These are phyloP conservation scores for Pleurotus tuber-regium DNA, from an alignment of 768 basidiomycete species.

Conservation along the genomic window DNA sequence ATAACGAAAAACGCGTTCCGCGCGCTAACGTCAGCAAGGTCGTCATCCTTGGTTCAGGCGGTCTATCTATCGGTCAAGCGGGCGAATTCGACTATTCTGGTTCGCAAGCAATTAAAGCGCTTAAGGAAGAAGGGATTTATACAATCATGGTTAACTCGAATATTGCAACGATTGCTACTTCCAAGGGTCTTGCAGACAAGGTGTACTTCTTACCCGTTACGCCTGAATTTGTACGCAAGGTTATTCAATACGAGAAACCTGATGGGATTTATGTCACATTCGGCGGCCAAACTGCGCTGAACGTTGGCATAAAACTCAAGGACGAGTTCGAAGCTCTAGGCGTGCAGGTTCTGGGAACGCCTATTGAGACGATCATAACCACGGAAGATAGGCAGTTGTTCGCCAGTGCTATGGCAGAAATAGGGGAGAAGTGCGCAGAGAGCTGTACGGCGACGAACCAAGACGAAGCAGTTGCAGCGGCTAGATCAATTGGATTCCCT, in stretches of 20 bases:
- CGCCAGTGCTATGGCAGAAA: conserved; percentile 90
- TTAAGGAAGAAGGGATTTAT: conserved; percentile 99
- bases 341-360: conserved; percentile 92
- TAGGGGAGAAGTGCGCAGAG: conserved; percentile 94
- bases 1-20: conserved; percentile 73
- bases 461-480: conserved; percentile 84
- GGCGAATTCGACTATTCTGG: conserved; percentile 99
- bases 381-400: conserved; percentile 97
- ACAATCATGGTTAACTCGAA: conserved; percentile 99
- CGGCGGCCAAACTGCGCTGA: conserved; percentile 95
- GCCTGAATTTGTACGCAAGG: conserved; percentile 95
- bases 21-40: conserved; percentile 87
- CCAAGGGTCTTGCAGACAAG: conserved; percentile 97
- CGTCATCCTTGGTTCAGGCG: conserved; percentile 95
- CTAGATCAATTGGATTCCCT: conserved; percentile 84
- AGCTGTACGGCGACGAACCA: conserved; percentile 83
- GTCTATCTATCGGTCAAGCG: conserved; percentile 96
- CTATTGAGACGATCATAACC: conserved; percentile 94
- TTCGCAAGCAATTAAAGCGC: conserved; percentile 97
- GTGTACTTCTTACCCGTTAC: conserved; percentile 99
- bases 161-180: conserved; percentile 98
- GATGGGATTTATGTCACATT: conserved; percentile 99
- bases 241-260: conserved; percentile 98
- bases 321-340: conserved; percentile 92
- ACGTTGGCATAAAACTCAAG: conserved; percentile 96